Conservation (phyloP, 305 asterid genomes). For the Petunia hybrid region DNA sequence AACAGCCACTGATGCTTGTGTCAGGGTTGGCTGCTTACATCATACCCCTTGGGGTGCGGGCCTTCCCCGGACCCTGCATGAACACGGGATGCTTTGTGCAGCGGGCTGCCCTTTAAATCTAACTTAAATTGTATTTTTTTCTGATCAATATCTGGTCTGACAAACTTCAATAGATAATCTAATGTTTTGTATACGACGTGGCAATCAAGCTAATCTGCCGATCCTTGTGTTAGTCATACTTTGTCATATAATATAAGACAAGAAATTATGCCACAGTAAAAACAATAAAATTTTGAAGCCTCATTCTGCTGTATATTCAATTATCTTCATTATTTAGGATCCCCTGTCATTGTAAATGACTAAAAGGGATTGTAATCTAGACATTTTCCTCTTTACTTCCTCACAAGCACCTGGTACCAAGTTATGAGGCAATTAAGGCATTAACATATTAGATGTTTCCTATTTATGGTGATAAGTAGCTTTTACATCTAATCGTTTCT, state of each 20-base stretch:
- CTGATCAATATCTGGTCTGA: slow-evolving; percentile 1
- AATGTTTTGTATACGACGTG: slow-evolving; percentile 1
- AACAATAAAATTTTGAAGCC: slow-evolving; percentile 3
- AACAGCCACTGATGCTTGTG: too few species aligned
- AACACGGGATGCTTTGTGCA: too few species aligned
- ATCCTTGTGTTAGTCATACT: slow-evolving; percentile 14
- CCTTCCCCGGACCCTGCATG: too few species aligned
- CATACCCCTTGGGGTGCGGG: too few species aligned
- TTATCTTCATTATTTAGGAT: neutral
- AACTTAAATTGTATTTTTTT: neutral
- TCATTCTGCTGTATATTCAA: neutral
- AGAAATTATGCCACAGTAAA: neutral
- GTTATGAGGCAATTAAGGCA: neutral
- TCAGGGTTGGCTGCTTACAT: too few species aligned
- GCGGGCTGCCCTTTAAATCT: neutral
- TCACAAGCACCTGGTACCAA: neutral
- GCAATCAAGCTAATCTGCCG: neutral
- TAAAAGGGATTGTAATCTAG: slow-evolving; percentile 5
- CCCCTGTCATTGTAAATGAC: slow-evolving; percentile 19
- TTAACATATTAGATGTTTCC: slow-evolving; percentile 24
- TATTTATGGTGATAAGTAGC: neutral
- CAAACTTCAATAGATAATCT: slow-evolving; percentile 20
- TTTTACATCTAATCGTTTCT: neutral
- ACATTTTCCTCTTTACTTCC: neutral
- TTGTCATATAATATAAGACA: neutral